A percentile compares a stretch with the other conserved stretches of the same genome.
phyloP scores from a whole-genome alignment of 768 basidiomycete genomes.

The Pholiota conissans region DNA sequence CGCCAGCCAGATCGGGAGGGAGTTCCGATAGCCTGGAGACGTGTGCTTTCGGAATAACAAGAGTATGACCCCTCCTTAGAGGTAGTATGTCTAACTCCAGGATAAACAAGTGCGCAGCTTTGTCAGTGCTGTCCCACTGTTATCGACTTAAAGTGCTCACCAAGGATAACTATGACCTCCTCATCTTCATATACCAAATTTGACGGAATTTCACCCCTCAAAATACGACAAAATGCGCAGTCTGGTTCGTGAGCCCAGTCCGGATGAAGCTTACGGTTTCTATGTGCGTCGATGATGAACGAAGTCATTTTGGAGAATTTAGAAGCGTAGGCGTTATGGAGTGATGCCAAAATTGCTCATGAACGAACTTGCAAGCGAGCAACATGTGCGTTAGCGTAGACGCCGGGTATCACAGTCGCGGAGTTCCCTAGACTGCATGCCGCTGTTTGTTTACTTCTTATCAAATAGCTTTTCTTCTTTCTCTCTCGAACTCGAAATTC shows the following conservation, averaged over 20 bases:
- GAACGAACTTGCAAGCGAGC: neutral
- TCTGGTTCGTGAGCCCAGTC: conserved; percentile 49
- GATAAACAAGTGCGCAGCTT: neutral
- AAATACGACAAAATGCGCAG: conserved; percentile 69
- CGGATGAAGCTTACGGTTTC: conserved; percentile 41
- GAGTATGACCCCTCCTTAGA: conserved; percentile 62
- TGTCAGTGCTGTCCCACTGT: neutral
- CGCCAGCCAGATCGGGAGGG: conserved; percentile 56
- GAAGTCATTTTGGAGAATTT: conserved; percentile 54
- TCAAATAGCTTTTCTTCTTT: too few species aligned
- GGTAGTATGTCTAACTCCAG: conserved; percentile 59
- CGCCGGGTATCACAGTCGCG: too few species aligned
- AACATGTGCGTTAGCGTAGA: too few species aligned
- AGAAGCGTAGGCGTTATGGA: neutral
- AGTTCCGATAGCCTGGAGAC: conserved; percentile 64
- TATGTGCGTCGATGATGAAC: conserved; percentile 68
- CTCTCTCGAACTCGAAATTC: too few species aligned
- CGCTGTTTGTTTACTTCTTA: too few species aligned
- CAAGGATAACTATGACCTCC: conserved; percentile 63
- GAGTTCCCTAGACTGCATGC: too few species aligned
- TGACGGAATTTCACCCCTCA: conserved; percentile 47
- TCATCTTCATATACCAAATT: conserved; percentile 62
- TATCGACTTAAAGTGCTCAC: too few species aligned
- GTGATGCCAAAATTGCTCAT: neutral
- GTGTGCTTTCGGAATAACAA: conserved; percentile 71